Evolutionary conservation across 1,284 basidiomycete species (phyloP), one percentile per base, ranked within the genome.

Genomic region (Fereydounia khargensis): DNA sequence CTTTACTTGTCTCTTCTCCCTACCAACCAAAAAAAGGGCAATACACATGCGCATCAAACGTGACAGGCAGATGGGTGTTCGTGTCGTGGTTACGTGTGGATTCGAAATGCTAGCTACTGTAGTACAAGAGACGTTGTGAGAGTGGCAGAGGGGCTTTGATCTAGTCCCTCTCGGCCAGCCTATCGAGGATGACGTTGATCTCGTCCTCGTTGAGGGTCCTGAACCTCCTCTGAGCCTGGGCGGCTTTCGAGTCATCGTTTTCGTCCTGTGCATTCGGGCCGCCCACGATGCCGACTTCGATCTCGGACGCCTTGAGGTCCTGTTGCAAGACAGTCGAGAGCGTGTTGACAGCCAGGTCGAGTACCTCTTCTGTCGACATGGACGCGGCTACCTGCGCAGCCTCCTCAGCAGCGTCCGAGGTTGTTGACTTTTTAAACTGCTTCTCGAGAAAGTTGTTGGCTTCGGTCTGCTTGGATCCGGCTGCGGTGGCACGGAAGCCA

Each of bases 381-480:
- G 54, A 60, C 8, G 60, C 38, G 4, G 59, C 49, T 40, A 49
- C 40, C 22, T 58, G 42, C 38, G 62, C 45, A 14, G 58, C 64
- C 42, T 73, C 62, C 35, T 51, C 35, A 3, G 62, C 50, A 3
- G 71, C 70, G 28, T 44, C 37, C 16, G 47, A 33, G 0, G 48
- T 35, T 37, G 57, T 62, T 10, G 91, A 80, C 73, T 91, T 91
- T 80, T 98, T 99, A 89, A 91, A 98, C 77, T 91, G 90, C 81
- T 98, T 98, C 80, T 99, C 95, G 45, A 99, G 81, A 70, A 80
- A 71, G 78, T 97, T 98, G 85, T 92, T 96, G 4, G 91, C 91
- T 76, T 99, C 95, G 68, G 95, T 92, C 74, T 98, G 94, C 74
- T 99, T 99, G 77, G 94, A 89, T 1, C 95, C 95, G 1, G 91